Base-by-base conservation (phyloP, 495 filamentous ascomycete genomes). In the Cercophora scortea region DNA sequence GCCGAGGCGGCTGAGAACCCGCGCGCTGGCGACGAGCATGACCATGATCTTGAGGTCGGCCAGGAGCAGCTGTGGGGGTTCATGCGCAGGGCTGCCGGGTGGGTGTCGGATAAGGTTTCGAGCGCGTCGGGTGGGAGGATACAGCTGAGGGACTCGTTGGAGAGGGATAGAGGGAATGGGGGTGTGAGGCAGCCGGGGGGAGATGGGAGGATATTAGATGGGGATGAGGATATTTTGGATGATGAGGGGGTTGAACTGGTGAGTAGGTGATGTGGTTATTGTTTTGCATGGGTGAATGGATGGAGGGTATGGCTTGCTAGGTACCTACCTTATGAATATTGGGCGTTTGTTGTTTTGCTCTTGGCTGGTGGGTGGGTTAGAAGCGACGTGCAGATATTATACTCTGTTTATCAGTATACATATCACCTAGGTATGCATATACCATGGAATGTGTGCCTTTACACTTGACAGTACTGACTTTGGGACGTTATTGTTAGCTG, bases 1-100 rank as follows among this genome's bases (percentile, higher is more conserved):
- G 89, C 89, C 4, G 93, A 98, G 63, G 90, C 89, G 45, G 82
- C 89, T 12, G 91, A 95, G 68, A 84, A 91, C 57, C 83, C 83
- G 55, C 69, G 77, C 56, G 64, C 83, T 59, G 68, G 79, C 60
- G 55, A 66, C 35, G 25, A 39, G 16, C 45, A 52, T 3, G 42
- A 45, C n/a, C 72, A 68, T 8, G 60, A 71, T 25, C 71, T 69
- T 45, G 52, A 64, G 0, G 73, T 71, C 19, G 64, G 71, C 13
- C 82, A 93, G 57, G 87, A 91, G 54, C 75, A 75, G 45, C 56
- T 93, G 11, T 93, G 88, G 87, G 72, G 66, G 10, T 53, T 83
- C 11, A 80, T 93, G 46, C 77, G 77, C 55, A 69, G 63, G 8
- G 67, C 78, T 0, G 83, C 80, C 6, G 61, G 71, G 17, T 83